Evolutionary conservation across 805 yeast genomes (phyloP).

Genomic region (Blastobotrys muscicola): DNA sequence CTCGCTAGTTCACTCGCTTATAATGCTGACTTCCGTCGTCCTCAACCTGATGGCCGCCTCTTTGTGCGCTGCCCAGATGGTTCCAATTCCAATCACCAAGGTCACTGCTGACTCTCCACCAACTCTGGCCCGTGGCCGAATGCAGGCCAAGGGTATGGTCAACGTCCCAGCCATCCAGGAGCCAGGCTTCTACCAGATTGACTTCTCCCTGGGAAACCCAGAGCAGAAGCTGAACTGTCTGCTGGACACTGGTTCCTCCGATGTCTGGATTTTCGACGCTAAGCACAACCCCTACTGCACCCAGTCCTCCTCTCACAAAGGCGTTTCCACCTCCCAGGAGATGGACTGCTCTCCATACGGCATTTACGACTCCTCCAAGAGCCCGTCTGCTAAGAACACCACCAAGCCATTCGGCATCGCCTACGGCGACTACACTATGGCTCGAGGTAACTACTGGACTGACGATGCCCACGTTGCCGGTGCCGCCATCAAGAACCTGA

Average conservation of each 20-base stretch:
- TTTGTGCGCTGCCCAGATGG: no score
- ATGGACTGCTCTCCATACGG: conserved; percentile 7
- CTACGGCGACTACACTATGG: conserved; percentile 39
- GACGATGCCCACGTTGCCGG: conserved; percentile 52
- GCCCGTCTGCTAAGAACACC: conserved; percentile 19
- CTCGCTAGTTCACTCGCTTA: no score
- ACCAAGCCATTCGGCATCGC: conserved; percentile 18
- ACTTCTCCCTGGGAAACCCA: conserved; percentile 41
- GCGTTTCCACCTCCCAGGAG: conserved; percentile 1
- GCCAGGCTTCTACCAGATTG: no score
- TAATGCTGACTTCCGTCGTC: no score
- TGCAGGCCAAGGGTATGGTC: no score
- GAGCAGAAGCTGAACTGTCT: conserved; percentile 42
- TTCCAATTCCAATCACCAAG: no score
- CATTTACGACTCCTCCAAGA: conserved; percentile 21
- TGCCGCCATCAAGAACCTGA: conserved; percentile 38
- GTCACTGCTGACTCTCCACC: no score
- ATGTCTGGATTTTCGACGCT: conserved; percentile 41
- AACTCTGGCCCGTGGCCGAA: no score
- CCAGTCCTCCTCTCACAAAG: no score
- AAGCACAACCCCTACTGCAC: conserved; percentile 15
- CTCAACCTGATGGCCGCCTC: no score
- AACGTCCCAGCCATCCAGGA: no score
- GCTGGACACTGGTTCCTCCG: conserved; percentile 64
- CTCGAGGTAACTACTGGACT: conserved; percentile 48